Evolutionary conservation across 2,329 filamentous ascomycete genomes (phyloP).

Genomic region (Aspergillus pseudotamarii): DNA sequence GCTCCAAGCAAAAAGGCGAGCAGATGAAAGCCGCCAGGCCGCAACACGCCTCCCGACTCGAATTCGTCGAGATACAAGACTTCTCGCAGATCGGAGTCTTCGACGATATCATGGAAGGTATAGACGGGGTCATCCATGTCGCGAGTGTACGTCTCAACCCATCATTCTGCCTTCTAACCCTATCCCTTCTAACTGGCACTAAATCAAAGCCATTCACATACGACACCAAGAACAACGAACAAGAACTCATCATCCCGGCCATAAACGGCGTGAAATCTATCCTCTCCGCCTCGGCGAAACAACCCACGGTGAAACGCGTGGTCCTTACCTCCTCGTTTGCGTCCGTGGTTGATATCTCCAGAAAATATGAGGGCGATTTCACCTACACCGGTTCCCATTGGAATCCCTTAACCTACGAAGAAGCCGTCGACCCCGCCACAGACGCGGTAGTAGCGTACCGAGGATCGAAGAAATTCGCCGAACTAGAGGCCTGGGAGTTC

Average conservation of each 20-base stretch:
- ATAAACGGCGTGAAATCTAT: slow-evolving; percentile 51
- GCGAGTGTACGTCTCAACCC: slow-evolving; percentile 44
- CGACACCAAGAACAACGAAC: slow-evolving; percentile 48
- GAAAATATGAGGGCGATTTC: slow-evolving; percentile 17
- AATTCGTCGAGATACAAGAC: slow-evolving; percentile 49
- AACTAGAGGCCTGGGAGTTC: slow-evolving; percentile 34
- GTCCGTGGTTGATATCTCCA: slow-evolving; percentile 27
- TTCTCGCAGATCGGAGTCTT: slow-evolving; percentile 45
- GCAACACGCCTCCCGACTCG: slow-evolving; percentile 39
- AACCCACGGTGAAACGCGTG: slow-evolving; percentile 25
- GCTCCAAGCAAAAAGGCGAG: slow-evolving; percentile 28
- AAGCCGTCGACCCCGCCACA: slow-evolving; percentile 22
- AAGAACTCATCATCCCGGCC: slow-evolving; percentile 48
- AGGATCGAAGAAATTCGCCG: slow-evolving; percentile 37
- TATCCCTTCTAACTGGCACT: no score
- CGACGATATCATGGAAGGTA: slow-evolving; percentile 41
- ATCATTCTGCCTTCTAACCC: no score
- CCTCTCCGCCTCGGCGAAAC: slow-evolving; percentile 34
- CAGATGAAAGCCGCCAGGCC: slow-evolving; percentile 43
- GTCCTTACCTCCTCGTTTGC: slow-evolving; percentile 37
- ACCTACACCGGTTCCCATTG: slow-evolving; percentile 33
- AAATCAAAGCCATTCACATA: slow-evolving; percentile 52
- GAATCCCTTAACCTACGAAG: slow-evolving; percentile 36
- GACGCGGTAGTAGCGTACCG: slow-evolving; percentile 33
- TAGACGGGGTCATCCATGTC: slow-evolving; percentile 50